phyloP scores from a whole-genome alignment of 805 yeast genomes.

The Blastobotrys terrestris region DNA sequence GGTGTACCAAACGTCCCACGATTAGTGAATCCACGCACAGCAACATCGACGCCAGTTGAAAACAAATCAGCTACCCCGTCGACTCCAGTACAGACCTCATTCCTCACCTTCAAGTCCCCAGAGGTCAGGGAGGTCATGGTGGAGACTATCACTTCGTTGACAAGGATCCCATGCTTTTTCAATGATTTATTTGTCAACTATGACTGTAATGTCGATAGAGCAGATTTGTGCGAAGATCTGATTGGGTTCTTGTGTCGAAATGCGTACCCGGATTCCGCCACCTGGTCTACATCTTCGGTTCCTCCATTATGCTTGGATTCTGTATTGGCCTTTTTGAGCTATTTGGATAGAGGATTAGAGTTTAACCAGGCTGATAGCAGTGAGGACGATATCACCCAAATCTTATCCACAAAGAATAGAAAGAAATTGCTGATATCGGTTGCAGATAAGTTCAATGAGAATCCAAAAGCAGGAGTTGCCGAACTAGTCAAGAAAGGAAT shows the following conservation, averaged over 20 bases:
- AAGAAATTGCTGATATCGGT: constrained; percentile 76
- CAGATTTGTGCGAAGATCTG: constrained; percentile 64
- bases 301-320: constrained; percentile 95
- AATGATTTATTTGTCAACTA: constrained; percentile 70
- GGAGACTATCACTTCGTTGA: constrained; percentile 64
- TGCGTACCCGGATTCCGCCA: constrained; percentile 81
- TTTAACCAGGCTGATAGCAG: constrained; percentile 20
- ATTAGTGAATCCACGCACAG: constrained; percentile 49
- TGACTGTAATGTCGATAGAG: constrained; percentile 86
- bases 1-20: constrained; percentile 34
- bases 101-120: constrained; percentile 22
- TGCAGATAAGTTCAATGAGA: constrained; percentile 67
- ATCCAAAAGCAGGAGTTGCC: constrained; percentile 69
- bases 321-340: constrained; percentile 60
- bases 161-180: constrained; percentile 64
- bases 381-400: constrained; percentile 9
- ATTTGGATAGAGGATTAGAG: constrained; percentile 43
- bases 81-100: constrained; percentile 4
- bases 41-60: constrained; percentile 16
- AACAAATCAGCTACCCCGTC: constrained; percentile 10
- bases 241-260: constrained; percentile 67
- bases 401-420: constrained; percentile 20
- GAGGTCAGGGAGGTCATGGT: constrained; percentile 66
- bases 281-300: constrained; percentile 70
- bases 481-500: constrained; percentile 61